Base-by-base conservation (phyloP, 371 early-diverging fungal species). In the Mortierella sp. region DNA sequence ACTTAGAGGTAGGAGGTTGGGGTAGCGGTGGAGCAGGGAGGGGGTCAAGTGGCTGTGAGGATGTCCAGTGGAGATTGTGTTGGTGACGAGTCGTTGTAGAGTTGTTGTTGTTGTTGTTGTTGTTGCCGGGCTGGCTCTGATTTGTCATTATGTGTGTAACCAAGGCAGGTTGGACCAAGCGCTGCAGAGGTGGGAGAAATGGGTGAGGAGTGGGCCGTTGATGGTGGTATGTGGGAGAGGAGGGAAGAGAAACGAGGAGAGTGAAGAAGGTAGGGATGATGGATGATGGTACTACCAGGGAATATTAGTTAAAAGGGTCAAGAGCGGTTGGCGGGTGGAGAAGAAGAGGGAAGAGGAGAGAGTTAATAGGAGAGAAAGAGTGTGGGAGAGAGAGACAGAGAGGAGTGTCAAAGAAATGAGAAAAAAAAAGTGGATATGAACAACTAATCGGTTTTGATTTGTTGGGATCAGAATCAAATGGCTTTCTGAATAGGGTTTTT, bases 111-210 rank as follows among this genome's bases (percentile, higher is more conserved):
- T 12, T 55, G 74, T 4, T 35, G 48, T 4, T 35, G 49, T 3
- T 43, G 75, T 6, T 56, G 58, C 55, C 54, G 48, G 56, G 32
- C 75, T 80, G 80, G 74, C 74, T 71, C 75, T 75, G 80, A 71
- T 75, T 35, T 60, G 80, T 35, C 75, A 79, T 79, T 73, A 55
- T 70, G 79, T 70, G 79, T 79, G 74, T 74, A 79, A 74, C 79
- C 70, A 68, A 43, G 74, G 74, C 65, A 35, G 65, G 38, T 65
- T 38, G 65, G 65, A 65, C 65, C 65, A 65, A 65, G 65, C 65
- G 65, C 65, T 65, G 35, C 35, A 29, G 65, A 38, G 18, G 38
- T 18, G 51, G 5, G 21, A 51, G 51, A 18, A 51, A 51, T 21
- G 51, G 51, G 21, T 54, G 18, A 3, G 11, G 24, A 11, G 24